These are phyloP conservation scores for Rosellinia necatrix DNA, from an alignment of 2,329 filamentous ascomycete species.

Conservation along the genomic window DNA sequence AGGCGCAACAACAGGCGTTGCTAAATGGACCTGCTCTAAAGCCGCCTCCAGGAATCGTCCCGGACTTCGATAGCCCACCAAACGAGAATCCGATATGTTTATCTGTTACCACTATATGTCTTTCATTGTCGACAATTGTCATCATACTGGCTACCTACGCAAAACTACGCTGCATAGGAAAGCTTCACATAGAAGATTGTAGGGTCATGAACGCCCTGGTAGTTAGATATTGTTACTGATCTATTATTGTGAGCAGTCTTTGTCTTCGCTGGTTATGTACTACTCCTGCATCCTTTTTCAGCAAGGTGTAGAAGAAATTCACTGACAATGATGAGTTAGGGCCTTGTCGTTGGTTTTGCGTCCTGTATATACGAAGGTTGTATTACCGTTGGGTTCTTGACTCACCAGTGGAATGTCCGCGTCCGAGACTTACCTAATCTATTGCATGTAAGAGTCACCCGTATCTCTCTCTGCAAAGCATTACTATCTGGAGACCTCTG, in stretches of 20 bases:
- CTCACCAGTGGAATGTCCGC: conserved; percentile 25
- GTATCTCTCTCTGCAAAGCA: too few species aligned
- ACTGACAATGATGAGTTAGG: neutral
- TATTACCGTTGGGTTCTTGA: conserved; percentile 10
- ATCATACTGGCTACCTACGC: conserved; percentile 12
- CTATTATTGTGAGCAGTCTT: conserved; percentile 1
- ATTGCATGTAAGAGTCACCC: conserved; percentile 12
- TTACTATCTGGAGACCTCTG: too few species aligned
- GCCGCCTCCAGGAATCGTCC: too few species aligned
- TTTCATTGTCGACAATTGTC: conserved; percentile 13
- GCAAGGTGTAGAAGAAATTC: neutral
- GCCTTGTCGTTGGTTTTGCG: conserved; percentile 1
- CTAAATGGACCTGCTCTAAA: too few species aligned
- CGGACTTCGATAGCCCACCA: too few species aligned
- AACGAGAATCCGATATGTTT: conserved; percentile 12
- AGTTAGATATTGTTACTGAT: neutral
- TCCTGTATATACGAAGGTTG: conserved; percentile 2
- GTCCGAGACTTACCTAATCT: conserved; percentile 13
- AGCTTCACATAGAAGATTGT: conserved; percentile 20
- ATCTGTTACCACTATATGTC: conserved; percentile 4
- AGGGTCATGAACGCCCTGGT: neutral
- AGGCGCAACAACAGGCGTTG: too few species aligned
- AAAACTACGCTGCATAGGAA: conserved; percentile 7
- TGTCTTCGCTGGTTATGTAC: conserved; percentile 17
- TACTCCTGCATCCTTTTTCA: neutral